Conservation (phyloP, 2,329 filamentous ascomycete genomes). For the Fonsecaea erecta region DNA sequence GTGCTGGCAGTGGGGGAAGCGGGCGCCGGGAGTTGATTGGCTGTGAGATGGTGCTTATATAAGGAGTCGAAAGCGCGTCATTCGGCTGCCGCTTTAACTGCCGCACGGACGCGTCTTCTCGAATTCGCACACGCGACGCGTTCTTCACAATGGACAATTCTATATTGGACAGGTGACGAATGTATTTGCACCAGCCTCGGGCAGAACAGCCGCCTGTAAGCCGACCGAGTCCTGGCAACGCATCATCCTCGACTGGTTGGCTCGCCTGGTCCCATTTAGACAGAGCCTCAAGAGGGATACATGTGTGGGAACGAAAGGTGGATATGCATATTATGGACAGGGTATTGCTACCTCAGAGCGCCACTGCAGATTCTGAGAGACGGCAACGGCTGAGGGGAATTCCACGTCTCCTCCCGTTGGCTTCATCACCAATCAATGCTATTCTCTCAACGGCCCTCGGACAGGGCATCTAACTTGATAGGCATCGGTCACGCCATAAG, state of each 20-base stretch:
- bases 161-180: neutral
- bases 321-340: no score
- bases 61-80: neutral
- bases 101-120: neutral
- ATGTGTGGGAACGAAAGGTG: neutral
- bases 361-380: no score
- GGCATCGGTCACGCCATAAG: conserved; percentile 9
- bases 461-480: neutral
- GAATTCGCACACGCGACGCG: neutral
- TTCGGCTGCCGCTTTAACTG: neutral
- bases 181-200: neutral
- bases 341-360: no score
- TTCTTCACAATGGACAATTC: neutral
- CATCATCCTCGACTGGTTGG: neutral
- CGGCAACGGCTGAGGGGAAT: no score
- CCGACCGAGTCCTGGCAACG: neutral
- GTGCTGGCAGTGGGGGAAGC: neutral
- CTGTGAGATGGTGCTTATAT: neutral
- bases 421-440: no score
- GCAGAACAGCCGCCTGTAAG: neutral
- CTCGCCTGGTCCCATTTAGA: neutral
- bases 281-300: no score
- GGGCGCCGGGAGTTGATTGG: neutral
- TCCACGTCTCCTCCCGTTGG: no score
- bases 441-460: neutral